Base-by-base conservation (phyloP, 139 green algal species). In the Auxenochlorella pyrenoidosa region DNA sequence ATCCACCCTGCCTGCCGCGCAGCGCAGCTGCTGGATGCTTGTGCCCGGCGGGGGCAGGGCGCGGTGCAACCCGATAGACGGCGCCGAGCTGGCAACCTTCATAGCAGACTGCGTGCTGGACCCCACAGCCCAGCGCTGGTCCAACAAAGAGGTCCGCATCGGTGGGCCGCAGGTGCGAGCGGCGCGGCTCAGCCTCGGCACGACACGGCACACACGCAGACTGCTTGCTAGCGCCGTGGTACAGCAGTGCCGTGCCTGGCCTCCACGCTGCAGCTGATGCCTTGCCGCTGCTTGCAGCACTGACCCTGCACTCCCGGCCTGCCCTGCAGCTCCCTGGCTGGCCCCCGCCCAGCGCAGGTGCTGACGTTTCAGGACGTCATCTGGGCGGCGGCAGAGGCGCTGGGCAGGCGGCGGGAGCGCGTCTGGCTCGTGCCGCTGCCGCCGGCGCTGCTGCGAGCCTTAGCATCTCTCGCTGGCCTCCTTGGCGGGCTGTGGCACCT, bases 1-100 rank as follows among this genome's bases (percentile, higher is more conserved):
- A 36, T n/a, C 18, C 38, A 19, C 38, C 32, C 24, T 8, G 24
- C 63, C 22, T n/a, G n/a, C 72, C 21, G 32, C 15, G 28, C 44
- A 65, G 76, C 3, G 18, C 44, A 32, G 22, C 0, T 13, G 38
- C 32, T 68, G 76, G 44, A 82, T 82, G 44, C 30, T 65, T 30
- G n/a, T 66, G 30, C 44, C 47, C 19, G 76, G 76, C 43, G 47
- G 76, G 16, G 76, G 76, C 24, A 5, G 32, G 15, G 40, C 76
- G 44, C 44, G 43, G 76, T 68, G 44, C 43, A 82, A 82, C 47
- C 76, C 76, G 0, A 65, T 82, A 15, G 44, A 82, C 21, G 76
- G 76, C 47, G 76, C 76, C 28, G 76, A 82, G 44, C 43, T 82
- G 44, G 76, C 76, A 4, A 16, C 30, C 32, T 82, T 44, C 26